A percentile compares a stretch with the other conserved stretches of the same genome.
Conservation (phyloP, 768 basidiomycete genomes). For the Boletus edulis region DNA sequence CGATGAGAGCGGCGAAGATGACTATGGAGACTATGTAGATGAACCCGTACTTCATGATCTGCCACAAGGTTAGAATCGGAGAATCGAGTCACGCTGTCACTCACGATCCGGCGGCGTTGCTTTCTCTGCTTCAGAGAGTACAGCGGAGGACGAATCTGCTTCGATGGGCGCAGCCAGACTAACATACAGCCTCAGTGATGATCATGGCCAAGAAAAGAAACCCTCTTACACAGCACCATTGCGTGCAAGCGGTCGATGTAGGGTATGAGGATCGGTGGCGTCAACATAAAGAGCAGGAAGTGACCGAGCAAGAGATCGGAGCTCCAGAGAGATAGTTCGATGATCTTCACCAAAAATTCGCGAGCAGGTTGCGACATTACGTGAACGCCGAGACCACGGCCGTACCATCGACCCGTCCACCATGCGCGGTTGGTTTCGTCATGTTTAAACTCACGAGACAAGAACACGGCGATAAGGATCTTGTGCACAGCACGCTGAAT, state of each 20-base stretch:
- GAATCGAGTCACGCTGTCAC: conserved; percentile 23
- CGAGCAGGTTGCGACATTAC: conserved; percentile 98
- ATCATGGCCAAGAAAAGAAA: conserved; percentile 8
- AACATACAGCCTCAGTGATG: conserved; percentile 16
- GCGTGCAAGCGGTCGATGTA: conserved; percentile 92
- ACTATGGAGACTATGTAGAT: conserved; percentile 69
- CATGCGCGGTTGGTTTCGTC: conserved; percentile 98
- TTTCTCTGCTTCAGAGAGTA: conserved; percentile 88
- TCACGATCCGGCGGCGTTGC: conserved; percentile 87
- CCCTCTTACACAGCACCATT: conserved; percentile 71
- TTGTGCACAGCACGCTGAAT: conserved; percentile 95
- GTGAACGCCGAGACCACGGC: conserved; percentile 84
- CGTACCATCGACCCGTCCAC: conserved; percentile 99
- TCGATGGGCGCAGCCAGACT: conserved; percentile 96
- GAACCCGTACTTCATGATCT: conserved; percentile 83
- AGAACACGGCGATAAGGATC: conserved; percentile 88
- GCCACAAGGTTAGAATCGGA: conserved; percentile 9
- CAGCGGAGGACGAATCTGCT: conserved; percentile 89
- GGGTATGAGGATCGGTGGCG: conserved; percentile 84
- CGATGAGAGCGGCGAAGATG: conserved; percentile 74
- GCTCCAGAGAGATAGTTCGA: conserved; percentile 94
- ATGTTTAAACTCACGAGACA: conserved; percentile 98
- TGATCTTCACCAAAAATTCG: conserved; percentile 97
- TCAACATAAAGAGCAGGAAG: conserved; percentile 86
- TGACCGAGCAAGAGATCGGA: conserved; percentile 90